phyloP scores from a whole-genome alignment of 768 basidiomycete species.

The Nevesoporus exiguus region DNA sequence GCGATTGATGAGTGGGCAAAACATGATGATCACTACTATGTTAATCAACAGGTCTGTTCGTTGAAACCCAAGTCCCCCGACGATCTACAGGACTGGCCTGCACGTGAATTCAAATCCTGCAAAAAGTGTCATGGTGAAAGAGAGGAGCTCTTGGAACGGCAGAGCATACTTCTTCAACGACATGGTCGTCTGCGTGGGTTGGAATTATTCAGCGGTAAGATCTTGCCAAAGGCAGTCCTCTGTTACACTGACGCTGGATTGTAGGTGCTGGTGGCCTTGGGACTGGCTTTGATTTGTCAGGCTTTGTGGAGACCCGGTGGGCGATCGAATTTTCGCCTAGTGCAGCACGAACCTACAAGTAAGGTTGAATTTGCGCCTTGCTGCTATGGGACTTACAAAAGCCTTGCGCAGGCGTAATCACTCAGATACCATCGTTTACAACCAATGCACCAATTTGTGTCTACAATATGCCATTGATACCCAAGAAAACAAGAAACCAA shows the following conservation, averaged over 20 bases:
- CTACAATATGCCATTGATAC: conserved; percentile 56
- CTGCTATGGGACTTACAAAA: not conserved
- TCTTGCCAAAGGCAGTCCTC: not conserved
- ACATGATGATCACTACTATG: conserved; percentile 59
- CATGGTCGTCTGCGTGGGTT: conserved; percentile 52
- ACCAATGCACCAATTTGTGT: conserved; percentile 58
- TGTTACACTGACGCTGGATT: not conserved
- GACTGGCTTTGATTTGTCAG: conserved; percentile 59
- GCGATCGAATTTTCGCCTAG: conserved; percentile 64
- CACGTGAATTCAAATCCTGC: conserved; percentile 37
- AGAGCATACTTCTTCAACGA: conserved; percentile 29
- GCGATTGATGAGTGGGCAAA: conserved; percentile 39
- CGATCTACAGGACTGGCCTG: conserved; percentile 25
- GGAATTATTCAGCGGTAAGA: conserved; percentile 67
- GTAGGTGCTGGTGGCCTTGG: conserved; percentile 75
- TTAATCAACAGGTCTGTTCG: conserved; percentile 34
- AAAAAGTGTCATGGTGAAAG: conserved; percentile 37
- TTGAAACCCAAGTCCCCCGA: conserved; percentile 19
- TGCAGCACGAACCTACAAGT: conserved; percentile 66
- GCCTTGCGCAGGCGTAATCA: conserved; percentile 54
- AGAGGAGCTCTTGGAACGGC: conserved; percentile 26
- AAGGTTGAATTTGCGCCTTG: conserved; percentile 14
- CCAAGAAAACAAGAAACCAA: conserved; percentile 38
- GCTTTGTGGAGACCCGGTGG: conserved; percentile 61
- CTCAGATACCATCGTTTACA: conserved; percentile 56